Base-by-base conservation (phyloP, 768 basidiomycete genomes). In the Sporobolomyces phaffii region DNA sequence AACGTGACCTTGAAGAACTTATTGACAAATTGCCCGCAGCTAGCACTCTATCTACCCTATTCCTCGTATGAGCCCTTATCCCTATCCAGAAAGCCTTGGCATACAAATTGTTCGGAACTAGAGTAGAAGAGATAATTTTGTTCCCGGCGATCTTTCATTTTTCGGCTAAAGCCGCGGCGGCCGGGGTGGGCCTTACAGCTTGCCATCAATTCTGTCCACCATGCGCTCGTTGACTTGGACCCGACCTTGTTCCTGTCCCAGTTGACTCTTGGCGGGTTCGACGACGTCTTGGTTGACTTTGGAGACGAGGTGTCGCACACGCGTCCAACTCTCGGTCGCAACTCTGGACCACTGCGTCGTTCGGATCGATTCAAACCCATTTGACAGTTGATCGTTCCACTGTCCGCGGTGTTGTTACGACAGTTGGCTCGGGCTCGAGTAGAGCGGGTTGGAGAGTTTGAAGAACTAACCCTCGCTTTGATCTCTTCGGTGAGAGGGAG, bases 301-400 rank as follows among this genome's bases (percentile, higher is more conserved):
- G 8, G n/a, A n/a, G 5, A 36, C 22, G 10, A 54, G 29, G 24
- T 36, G 14, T 29, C 40, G 38, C 8, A 54, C 9, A 13, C 36
- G 7, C 3, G 26, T 2, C 54, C 54, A 56, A 43, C 24, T 43
- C 26, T 56, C 28, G 15, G 15, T 6, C 11, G 31, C 43, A 10
- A 58, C 56, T 24, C 5, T 4, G 7, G 26, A 31, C 56, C 56
- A 58, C 10, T 58, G 17, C n/a, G 56, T 58, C 18, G 28, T 31
- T 7, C 56, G 5, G 31, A 58, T 15, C 17, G 43, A 45, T 33
- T 58, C 56, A 31, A 45, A 34, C 22, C 56, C 56, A n/a, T 33
- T 45, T 17, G 24, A 44, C 40, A 68, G 40, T 47, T 68, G 60
- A 28, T 62, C 60, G 43, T 68, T 68, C 66, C 66, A 68, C 66